Percentiles rank a stretch among this genome's conserved stretches.
Evolutionary conservation across 1,139 yeast genomes (phyloP).

Genomic region (Magnusiomyces sp.): DNA sequence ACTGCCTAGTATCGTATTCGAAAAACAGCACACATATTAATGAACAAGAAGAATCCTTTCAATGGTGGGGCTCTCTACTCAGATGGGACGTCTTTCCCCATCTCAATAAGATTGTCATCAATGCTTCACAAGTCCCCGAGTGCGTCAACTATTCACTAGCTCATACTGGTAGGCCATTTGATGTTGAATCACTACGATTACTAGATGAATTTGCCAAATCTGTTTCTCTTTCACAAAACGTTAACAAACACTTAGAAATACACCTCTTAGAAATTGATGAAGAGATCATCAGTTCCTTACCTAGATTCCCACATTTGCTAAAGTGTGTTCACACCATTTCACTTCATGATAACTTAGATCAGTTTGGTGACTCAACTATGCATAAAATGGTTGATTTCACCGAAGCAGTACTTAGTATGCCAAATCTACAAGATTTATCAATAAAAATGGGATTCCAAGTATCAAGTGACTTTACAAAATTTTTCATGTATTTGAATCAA

Average conservation of each 20-base stretch:
- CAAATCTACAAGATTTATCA: neutral
- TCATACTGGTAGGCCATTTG: neutral
- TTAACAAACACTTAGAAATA: neutral
- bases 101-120: neutral
- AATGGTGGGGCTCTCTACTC: constrained; percentile 1
- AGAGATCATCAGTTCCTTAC: neutral
- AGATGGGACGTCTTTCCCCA: constrained; percentile 2
- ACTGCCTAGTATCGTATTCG: neutral
- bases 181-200: neutral
- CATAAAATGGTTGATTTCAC: neutral
- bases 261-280: constrained; percentile 2
- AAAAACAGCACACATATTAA: neutral
- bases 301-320: neutral
- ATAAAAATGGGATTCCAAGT: neutral
- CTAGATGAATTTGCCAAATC: neutral
- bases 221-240: too few species aligned
- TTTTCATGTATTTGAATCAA: neutral
- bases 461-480: neutral
- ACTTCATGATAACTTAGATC: neutral
- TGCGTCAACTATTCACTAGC: neutral
- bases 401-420: neutral
- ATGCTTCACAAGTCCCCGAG: neutral
- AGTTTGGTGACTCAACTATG: neutral
- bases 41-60: neutral
- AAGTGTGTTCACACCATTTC: neutral